A percentile compares a stretch with the other conserved stretches of the same genome.
These are phyloP conservation scores for Pichia rugopelliculosa DNA, from an alignment of 805 yeast genomes.

Conservation along the genomic window DNA sequence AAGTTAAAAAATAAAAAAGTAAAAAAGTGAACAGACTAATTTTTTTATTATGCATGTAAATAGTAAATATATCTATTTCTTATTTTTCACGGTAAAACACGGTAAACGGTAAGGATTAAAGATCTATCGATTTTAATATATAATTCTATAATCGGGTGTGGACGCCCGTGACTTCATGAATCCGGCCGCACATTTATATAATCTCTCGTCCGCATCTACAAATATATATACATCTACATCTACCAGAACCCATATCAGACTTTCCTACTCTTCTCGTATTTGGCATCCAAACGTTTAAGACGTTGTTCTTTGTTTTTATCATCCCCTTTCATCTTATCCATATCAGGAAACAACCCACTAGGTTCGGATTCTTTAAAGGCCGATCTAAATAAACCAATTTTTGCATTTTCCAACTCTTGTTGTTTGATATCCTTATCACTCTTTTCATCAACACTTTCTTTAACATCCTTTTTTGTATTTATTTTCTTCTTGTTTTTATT, in stretches of 20 bases:
- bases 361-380: slow-evolving; percentile 17
- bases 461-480: neutral
- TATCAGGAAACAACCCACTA: slow-evolving; percentile 9
- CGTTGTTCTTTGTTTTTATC: slow-evolving; percentile 14
- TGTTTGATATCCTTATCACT: neutral
- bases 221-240: too few species aligned
- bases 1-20: too few species aligned
- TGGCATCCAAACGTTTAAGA: slow-evolving; percentile 20
- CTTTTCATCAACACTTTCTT: neutral
- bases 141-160: too few species aligned
- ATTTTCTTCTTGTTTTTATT: slow-evolving; percentile 27
- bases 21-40: too few species aligned
- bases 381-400: slow-evolving; percentile 17
- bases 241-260: too few species aligned
- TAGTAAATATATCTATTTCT: too few species aligned
- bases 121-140: too few species aligned
- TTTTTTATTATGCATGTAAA: too few species aligned
- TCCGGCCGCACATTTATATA: too few species aligned
- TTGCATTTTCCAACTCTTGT: slow-evolving; percentile 6
- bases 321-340: slow-evolving; percentile 4
- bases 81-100: neutral
- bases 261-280: slow-evolving; percentile 13
- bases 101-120: too few species aligned
- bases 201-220: too few species aligned
- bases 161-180: neutral